These are phyloP conservation scores for Moricandia arvensis DNA, from an alignment of 345 rosid genomes.

Conservation along the genomic window DNA sequence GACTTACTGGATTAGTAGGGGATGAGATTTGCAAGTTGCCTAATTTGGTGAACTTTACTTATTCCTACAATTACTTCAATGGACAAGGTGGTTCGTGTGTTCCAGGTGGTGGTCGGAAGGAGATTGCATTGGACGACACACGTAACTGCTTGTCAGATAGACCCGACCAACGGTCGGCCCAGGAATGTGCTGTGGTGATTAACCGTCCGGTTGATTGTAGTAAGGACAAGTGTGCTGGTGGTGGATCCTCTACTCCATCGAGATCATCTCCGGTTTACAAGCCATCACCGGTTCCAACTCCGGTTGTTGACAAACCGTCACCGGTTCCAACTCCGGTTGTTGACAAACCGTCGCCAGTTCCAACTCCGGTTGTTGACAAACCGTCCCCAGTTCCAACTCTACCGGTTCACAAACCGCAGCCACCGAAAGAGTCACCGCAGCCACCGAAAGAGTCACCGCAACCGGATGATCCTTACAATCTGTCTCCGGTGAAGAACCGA, in stretches of 20 bases:
- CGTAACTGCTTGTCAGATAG: constrained; percentile 54
- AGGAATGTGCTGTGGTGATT: constrained; percentile 45
- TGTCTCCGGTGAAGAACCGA: constrained; percentile 10
- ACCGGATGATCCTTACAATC: constrained; percentile 26
- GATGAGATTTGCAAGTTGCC: constrained; percentile 61
- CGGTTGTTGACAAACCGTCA: constrained; percentile 18
- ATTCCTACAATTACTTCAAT: constrained; percentile 59
- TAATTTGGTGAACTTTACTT: constrained; percentile 50
- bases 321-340: constrained; percentile 9
- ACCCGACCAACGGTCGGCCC: constrained; percentile 46
- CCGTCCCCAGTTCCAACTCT: constrained; percentile 3
- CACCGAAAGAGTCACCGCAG: constrained; percentile 30
- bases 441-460: constrained; percentile 29
- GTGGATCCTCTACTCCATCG: constrained; percentile 28
- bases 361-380: constrained; percentile 20
- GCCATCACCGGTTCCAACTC: constrained; percentile 22
- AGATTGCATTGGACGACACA: constrained; percentile 43
- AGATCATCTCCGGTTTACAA: constrained; percentile 21
- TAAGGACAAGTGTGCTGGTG: constrained; percentile 48
- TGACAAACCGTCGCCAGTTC: constrained; percentile 19
- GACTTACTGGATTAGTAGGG: constrained; percentile 58
- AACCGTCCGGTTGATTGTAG: constrained; percentile 68
- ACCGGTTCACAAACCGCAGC: constrained; percentile 22
- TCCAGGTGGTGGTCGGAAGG: constrained; percentile 27
- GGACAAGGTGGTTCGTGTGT: constrained; percentile 50